Base-by-base conservation (phyloP, 371 early-diverging fungal species). In the Mucor piriformis region DNA sequence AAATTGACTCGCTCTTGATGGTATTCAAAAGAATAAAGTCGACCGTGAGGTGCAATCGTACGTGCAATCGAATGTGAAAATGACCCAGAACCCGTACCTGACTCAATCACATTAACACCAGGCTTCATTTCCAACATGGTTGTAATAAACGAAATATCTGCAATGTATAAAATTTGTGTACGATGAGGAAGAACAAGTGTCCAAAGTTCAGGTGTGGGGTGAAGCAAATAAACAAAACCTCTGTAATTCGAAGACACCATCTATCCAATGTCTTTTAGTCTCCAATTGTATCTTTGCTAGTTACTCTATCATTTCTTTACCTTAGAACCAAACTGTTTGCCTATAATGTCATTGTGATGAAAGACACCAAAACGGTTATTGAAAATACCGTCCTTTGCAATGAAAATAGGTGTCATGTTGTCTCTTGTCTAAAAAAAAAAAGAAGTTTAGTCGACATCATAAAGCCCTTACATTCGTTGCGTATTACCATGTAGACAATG, bases 161-260 rank as follows among this genome's bases (percentile, higher is more conserved):
- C 88, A 54, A 87, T 68, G 63, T 97, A 98, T 27, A 98, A 73
- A 51, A 98, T 98, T 74, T 97, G 97, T 7, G 98, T 98, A 52
- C 98, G 87, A 71, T 98, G 97, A 13, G 96, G 95, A 27, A 98
- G 74, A 15, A 85, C 83, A 53, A 85, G 73, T 1, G 97, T 96
- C 98, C 98, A 98, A 29, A 97, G 83, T 61, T 96, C 97, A 3
- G 97, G 96, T 7, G 97, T 95, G 15, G 96, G 97, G 58, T 92
- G 88, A 32, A 98, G 83, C 23, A 96, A 73, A 65, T 92, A 92
- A n/a, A 95, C 79, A 66, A 87, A 94, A 16, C 96, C 96, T 55
- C 75, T 83, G 21, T 87, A 85, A 18, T 83, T 89, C 35, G 78
- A 77, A 20, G 94, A 89, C 25, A 78, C 70, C 60, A 93, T 65